Base-by-base conservation (phyloP, 257 asterid species). In the Agastache rugosa region DNA sequence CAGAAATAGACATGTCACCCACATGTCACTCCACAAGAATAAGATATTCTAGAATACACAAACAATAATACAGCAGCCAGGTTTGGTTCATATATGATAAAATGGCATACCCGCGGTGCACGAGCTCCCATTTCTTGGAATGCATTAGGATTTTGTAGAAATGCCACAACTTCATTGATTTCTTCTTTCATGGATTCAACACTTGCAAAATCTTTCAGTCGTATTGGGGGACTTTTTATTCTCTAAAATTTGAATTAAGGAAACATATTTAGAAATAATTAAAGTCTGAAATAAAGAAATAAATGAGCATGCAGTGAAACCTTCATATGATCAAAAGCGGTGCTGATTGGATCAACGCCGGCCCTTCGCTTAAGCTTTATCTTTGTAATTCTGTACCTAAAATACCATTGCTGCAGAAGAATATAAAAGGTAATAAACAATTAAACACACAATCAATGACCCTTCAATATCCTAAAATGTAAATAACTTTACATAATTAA, bases 41-140 rank as follows among this genome's bases (percentile, higher is more conserved):
- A 75, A 61, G 69, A 50, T 17, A 66, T 44, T 23, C 12, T 23
- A 54, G n/a, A 62, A 20, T 41, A 27, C 75, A 27, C 22, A 17
- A 47, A 71, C 72, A 73, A 73, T 53, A 75, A 23, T 59, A 25
- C 39, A 54, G 8, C 55, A 58, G 37, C 50, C 67, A 72, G 55
- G 66, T 61, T 59, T 53, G 41, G 39, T 59, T 61, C 72, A 41
- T 25, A 71, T 70, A 37, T 55, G 51, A 71, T 48, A 60, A 75
- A 74, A 37, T 35, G 53, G 72, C 92, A 84, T 89, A 94, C 99
- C 97, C 95, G 87, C 22, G 99, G 99, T 71, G 99, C 96, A 82
- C 98, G 94, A 83, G 99, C 99, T 84, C 99, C 99, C 97, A 92
- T 92, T 78, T 92, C 98, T 85, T 90, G 93, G 79, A 90, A 92